Evolutionary conservation across 139 green algal species (phyloP).

Genomic region (Chlamydomonas eustigma): DNA sequence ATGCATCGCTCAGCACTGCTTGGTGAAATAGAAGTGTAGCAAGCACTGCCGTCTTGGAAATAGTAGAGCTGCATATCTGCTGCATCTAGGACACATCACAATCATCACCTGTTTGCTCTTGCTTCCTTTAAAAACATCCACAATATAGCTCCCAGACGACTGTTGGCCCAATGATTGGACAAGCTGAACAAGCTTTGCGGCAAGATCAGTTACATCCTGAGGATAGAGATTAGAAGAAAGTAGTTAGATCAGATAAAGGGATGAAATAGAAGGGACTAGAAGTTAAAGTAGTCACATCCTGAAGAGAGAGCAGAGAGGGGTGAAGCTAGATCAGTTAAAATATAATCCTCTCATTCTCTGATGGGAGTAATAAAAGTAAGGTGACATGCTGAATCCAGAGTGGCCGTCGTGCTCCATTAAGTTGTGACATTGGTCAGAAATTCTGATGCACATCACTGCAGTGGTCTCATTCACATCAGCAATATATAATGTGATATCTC

Average conservation of each 20-base stretch:
- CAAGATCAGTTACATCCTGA: conserved; percentile 48
- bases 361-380: no score
- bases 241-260: neutral
- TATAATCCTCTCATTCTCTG: no score
- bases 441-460: no score
- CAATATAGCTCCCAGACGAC: conserved; percentile 6
- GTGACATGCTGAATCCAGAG: no score
- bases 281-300: neutral
- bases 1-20: no score
- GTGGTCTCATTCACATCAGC: no score
- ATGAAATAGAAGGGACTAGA: neutral
- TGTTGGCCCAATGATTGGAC: conserved; percentile 24
- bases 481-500: neutral
- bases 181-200: conserved; percentile 42
- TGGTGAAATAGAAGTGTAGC: no score
- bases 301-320: no score
- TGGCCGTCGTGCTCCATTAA: no score
- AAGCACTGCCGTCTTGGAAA: neutral
- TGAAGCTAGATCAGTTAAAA: no score
- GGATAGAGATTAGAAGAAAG: conserved; percentile 13
- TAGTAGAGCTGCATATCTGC: neutral
- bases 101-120: conserved; percentile 17
- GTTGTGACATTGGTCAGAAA: no score
- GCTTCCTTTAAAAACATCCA: conserved; percentile 32
- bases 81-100: no score